Conservation (phyloP, 1,284 basidiomycete species). For the Gymnopus androsaceus region DNA sequence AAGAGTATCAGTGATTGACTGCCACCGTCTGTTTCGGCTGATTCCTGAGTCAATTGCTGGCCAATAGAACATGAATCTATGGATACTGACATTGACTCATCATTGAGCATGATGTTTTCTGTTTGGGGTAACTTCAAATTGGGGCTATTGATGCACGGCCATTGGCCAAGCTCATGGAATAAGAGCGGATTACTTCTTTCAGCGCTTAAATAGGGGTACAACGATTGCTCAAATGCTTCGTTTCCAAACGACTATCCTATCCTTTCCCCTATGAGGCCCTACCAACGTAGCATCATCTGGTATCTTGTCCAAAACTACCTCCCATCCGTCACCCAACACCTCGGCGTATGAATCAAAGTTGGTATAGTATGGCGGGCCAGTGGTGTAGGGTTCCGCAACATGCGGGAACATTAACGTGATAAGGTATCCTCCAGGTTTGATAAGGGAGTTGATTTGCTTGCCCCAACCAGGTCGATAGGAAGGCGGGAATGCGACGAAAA, state of each 20-base stretch:
- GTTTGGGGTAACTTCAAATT: too few relatives aligned
- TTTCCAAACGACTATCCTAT: conserved; percentile 56
- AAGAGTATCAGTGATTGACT: too few relatives aligned
- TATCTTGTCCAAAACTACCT: conserved; percentile 54
- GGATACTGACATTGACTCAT: too few relatives aligned
- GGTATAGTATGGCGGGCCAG: conserved; percentile 68
- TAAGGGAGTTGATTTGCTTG: conserved; percentile 51
- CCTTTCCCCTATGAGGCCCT: conserved; percentile 44
- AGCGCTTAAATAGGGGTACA: too few relatives aligned
- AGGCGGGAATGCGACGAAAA: conserved; percentile 73
- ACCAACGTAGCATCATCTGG: conserved; percentile 39
- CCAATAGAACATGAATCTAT: too few relatives aligned
- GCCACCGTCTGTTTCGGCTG: too few relatives aligned
- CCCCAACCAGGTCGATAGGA: conserved; percentile 57
- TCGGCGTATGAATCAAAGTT: conserved; percentile 59
- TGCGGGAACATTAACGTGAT: conserved; percentile 60
- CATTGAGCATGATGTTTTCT: too few relatives aligned
- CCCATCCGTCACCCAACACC: conserved; percentile 54
- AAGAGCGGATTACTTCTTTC: too few relatives aligned
- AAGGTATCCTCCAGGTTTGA: conserved; percentile 62
- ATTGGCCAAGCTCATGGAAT: too few relatives aligned
- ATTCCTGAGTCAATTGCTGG: too few relatives aligned
- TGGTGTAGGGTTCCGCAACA: conserved; percentile 31
- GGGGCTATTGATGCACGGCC: too few relatives aligned
- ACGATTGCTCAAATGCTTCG: too few relatives aligned